Evolutionary conservation across 148 eudicot species (phyloP).

Genomic region (Bassia scoparia): DNA sequence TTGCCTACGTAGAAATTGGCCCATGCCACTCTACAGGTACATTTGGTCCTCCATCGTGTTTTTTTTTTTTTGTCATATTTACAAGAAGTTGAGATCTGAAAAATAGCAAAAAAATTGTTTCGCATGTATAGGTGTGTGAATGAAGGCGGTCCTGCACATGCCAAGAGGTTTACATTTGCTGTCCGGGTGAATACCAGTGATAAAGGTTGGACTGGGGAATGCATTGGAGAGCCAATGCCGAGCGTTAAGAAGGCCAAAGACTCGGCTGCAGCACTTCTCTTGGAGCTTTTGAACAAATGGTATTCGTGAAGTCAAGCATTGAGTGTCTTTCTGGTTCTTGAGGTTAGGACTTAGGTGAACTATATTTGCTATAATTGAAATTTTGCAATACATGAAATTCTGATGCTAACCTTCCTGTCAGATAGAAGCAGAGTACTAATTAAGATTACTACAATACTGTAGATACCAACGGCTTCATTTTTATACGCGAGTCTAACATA

Average conservation of each 20-base stretch:
- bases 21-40: slow-evolving; percentile 94
- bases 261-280: slow-evolving; percentile 85
- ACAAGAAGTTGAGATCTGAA: neutral
- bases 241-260: slow-evolving; percentile 98
- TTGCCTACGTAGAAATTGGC: slow-evolving; percentile 96
- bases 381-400: neutral
- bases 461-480: neutral
- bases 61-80: too few relatives aligned
- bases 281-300: slow-evolving; percentile 79
- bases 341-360: slow-evolving; percentile 9
- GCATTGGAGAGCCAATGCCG: slow-evolving; percentile 97
- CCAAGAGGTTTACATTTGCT: slow-evolving; percentile 81
- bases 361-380: neutral
- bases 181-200: slow-evolving; percentile 86
- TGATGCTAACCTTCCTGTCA: neutral
- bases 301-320: slow-evolving; percentile 29
- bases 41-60: neutral
- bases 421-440: neutral
- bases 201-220: slow-evolving; percentile 90
- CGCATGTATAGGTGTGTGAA: slow-evolving; percentile 58
- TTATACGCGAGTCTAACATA: too few relatives aligned
- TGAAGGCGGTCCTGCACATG: slow-evolving; percentile 99
- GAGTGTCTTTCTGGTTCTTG: neutral
- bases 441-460: neutral
- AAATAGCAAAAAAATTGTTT: neutral